Percentiles rank a stretch among this genome's conserved stretches.
phyloP scores from a whole-genome alignment of 768 basidiomycete genomes.

The Mycena crocata region DNA sequence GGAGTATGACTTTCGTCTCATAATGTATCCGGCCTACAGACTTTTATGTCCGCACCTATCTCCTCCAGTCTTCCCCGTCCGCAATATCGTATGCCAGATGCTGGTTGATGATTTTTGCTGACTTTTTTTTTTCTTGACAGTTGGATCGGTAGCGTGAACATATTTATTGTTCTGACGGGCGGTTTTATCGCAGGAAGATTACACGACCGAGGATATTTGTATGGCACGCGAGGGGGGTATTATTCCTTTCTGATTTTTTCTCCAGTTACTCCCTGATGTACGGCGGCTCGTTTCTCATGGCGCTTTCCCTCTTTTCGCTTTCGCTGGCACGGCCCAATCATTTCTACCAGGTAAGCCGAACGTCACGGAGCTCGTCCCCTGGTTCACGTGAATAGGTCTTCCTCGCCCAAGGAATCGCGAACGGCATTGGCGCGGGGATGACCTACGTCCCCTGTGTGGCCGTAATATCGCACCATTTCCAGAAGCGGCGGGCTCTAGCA shows the following conservation, averaged over 20 bases:
- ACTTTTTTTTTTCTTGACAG: conserved; percentile 30
- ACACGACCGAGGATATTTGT: conserved; percentile 68
- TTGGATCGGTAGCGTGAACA: conserved; percentile 62
- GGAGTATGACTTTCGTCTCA: no score
- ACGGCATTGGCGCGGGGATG: conserved; percentile 64
- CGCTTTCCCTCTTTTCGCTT: conserved; percentile 58
- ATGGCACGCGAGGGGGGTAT: conserved; percentile 26
- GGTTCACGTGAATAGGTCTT: conserved; percentile 48
- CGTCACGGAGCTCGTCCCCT: neutral
- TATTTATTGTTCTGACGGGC: conserved; percentile 57
- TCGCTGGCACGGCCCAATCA: conserved; percentile 48
- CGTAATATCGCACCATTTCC: conserved; percentile 59
- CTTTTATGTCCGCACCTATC: conserved; percentile 54
- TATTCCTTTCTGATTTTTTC: neutral
- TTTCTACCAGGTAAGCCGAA: conserved; percentile 46
- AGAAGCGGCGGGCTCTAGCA: conserved; percentile 50
- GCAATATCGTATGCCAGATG: conserved; percentile 47
- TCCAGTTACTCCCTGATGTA: conserved; percentile 58
- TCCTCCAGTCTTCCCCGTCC: conserved; percentile 48
- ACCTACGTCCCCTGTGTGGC: conserved; percentile 63
- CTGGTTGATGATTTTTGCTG: neutral
- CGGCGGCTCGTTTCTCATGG: conserved; percentile 56
- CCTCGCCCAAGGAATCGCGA: conserved; percentile 58
- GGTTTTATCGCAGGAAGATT: conserved; percentile 60
- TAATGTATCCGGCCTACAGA: conserved; percentile 43